A percentile compares a stretch with the other conserved stretches of the same genome.
These are phyloP conservation scores for Rhododendron mucronatum DNA, from an alignment of 148 eudicot species.

Conservation along the genomic window DNA sequence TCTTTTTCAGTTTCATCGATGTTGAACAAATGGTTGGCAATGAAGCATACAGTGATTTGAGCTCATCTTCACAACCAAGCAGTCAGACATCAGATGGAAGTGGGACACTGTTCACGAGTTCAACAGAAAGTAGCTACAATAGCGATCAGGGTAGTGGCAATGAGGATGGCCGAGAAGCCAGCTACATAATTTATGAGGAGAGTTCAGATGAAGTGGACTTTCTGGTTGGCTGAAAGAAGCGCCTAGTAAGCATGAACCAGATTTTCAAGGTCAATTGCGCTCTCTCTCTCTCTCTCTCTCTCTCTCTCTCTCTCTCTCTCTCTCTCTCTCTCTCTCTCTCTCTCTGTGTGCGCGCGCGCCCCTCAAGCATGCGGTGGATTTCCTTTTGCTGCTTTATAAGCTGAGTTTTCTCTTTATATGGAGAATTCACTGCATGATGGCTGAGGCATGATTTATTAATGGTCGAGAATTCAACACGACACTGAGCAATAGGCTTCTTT, in stretches of 20 bases:
- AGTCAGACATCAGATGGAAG: slow-evolving; percentile 38
- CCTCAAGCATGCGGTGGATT: neutral
- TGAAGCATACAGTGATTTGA: slow-evolving; percentile 29
- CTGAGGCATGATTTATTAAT: neutral
- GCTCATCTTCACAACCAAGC: slow-evolving; percentile 32
- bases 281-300: neutral
- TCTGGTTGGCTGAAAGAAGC: slow-evolving; percentile 13
- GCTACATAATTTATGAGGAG: slow-evolving; percentile 36
- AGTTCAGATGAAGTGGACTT: slow-evolving; percentile 51
- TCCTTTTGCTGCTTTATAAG: neutral
- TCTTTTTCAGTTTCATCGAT: slow-evolving; percentile 31
- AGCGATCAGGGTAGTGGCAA: slow-evolving; percentile 54
- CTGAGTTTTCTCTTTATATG: neutral
- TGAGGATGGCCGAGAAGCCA: slow-evolving; percentile 31
- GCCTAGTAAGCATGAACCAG: neutral
- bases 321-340: too few species aligned
- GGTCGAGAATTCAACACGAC: neutral
- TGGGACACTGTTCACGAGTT: slow-evolving; percentile 22
- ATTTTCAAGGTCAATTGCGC: neutral
- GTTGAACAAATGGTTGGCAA: slow-evolving; percentile 39
- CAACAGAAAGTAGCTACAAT: slow-evolving; percentile 39
- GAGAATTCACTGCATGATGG: neutral
- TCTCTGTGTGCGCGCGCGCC: neutral
- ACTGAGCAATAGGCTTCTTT: neutral
- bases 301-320: too few species aligned